These are phyloP conservation scores for Tricholoma saponaceum DNA, from an alignment of 768 basidiomycete genomes.

Conservation along the genomic window DNA sequence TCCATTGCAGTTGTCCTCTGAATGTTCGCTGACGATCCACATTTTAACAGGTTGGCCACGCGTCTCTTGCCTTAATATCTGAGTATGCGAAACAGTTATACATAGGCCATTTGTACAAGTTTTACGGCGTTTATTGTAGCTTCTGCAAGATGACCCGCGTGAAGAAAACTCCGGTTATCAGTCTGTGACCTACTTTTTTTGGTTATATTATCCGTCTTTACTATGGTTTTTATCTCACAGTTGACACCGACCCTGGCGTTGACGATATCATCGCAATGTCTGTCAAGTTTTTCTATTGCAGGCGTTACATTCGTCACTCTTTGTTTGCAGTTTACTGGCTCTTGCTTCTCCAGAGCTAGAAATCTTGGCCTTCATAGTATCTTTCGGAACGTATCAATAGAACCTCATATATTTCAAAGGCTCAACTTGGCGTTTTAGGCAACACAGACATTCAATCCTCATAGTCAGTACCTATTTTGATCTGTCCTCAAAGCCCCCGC, in stretches of 20 bases:
- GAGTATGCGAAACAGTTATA: background rate
- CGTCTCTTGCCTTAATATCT: background rate
- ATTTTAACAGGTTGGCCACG: background rate
- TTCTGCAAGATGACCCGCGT: background rate
- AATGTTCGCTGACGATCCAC: background rate
- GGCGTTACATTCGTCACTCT: background rate
- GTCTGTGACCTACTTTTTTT: constrained; percentile 33
- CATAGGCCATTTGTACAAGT: background rate
- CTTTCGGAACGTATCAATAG: constrained; percentile 54
- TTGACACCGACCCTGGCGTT: constrained; percentile 85
- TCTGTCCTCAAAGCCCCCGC: background rate
- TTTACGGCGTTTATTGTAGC: background rate
- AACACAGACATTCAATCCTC: constrained; percentile 66
- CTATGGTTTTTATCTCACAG: constrained; percentile 28
- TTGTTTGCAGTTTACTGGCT: constrained; percentile 56
- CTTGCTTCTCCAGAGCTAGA: constrained; percentile 81
- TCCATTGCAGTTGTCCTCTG: constrained; percentile 13
- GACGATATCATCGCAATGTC: constrained; percentile 81
- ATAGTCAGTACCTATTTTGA: constrained; percentile 40
- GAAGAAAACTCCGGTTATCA: constrained; percentile 54
- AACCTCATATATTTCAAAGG: background rate
- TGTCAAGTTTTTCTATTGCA: constrained; percentile 16
- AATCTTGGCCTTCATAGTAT: constrained; percentile 69
- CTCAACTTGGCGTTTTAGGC: constrained; percentile 35
- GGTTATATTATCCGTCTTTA: background rate